Percentiles rank a stretch among this genome's conserved stretches.
Evolutionary conservation across 441 rosid genomes (phyloP).

Genomic region (Bocquillonia castaneifolia): DNA sequence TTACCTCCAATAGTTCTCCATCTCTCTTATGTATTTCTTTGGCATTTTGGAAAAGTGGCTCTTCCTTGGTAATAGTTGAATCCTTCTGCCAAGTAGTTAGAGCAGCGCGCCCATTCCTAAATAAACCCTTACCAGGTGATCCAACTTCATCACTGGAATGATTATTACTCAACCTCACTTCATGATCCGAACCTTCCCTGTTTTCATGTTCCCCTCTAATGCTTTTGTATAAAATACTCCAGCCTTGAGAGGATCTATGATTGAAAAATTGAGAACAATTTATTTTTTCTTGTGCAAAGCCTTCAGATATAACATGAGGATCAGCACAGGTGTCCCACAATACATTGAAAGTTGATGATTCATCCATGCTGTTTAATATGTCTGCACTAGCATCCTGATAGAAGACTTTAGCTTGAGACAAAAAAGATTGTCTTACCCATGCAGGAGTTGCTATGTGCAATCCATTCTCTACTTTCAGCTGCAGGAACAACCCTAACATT

Average conservation of each 20-base stretch:
- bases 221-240: slow-evolving; percentile 52
- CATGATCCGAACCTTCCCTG: slow-evolving; percentile 34
- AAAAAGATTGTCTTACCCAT: slow-evolving; percentile 58
- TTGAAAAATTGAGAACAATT: slow-evolving; percentile 41
- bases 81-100: slow-evolving; percentile 59
- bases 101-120: slow-evolving; percentile 38
- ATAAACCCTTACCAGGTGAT: slow-evolving; percentile 36
- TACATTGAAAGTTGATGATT: slow-evolving; percentile 37
- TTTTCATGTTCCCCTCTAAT: slow-evolving; percentile 35
- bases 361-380: slow-evolving; percentile 35
- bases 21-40: slow-evolving; percentile 72
- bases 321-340: slow-evolving; percentile 73
- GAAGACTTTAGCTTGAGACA: slow-evolving; percentile 38
- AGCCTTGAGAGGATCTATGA: slow-evolving; percentile 40
- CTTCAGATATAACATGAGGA: slow-evolving; percentile 53
- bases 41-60: slow-evolving; percentile 49
- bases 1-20: slow-evolving; percentile 93
- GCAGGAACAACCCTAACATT: slow-evolving; percentile 46
- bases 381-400: slow-evolving; percentile 36
- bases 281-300: slow-evolving; percentile 54
- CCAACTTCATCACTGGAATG: slow-evolving; percentile 36
- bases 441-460: slow-evolving; percentile 42
- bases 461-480: slow-evolving; percentile 53
- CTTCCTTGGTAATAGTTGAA: slow-evolving; percentile 36
- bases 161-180: slow-evolving; percentile 32